Evolutionary conservation across 371 early-diverging fungal genomes (phyloP), one percentile per base, ranked within the genome.

Genomic region (Saksenaea vasiformis): DNA sequence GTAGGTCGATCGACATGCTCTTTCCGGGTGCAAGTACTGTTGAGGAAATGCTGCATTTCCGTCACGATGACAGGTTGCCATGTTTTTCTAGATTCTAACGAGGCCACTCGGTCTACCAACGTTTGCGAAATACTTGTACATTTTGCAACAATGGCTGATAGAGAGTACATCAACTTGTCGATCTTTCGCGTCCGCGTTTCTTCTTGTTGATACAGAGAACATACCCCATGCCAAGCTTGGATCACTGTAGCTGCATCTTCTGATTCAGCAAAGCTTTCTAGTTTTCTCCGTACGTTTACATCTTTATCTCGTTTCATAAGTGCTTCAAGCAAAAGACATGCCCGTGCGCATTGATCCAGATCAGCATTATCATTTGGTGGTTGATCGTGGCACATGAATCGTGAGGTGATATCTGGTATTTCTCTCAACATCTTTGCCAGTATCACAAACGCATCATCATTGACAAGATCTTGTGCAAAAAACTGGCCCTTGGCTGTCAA

Each of bases 151-250:
- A 60, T 56, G 13, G 55, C 43, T 14, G 61, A 44, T n/a, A 66
- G 60, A 4, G 66, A 66, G 27, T 60, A 47, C 41, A 60, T 54
- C 35, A 63, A 28, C 38, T 63, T 56, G 22, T 47, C 51, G 11
- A 22, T 11, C 22, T 47, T 47, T 7, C 22, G 17, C 11, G 10
- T n/a, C 8, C 22, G 51, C 24, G 5, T 22, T 47, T 5, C 19
- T 5, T 36, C 35, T n/a, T 41, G 47, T n/a, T 41, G 47, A 35
- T 51, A 39, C 5, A 17, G 24, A 15, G 44, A 24, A 0, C 41
- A 37, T 27, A 37, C 19, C n/a, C 17, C 22, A 13, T 43, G 31
- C 64, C 64, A 63, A 15, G 56, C 41, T 22, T 44, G 15, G 13
- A 26, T 19, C 0, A 63, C 34, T 14, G 38, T 28, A 34, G 34